phyloP scores from a whole-genome alignment of 176 grass and related monocot genomes.

The Rhynchospora breviuscula region DNA sequence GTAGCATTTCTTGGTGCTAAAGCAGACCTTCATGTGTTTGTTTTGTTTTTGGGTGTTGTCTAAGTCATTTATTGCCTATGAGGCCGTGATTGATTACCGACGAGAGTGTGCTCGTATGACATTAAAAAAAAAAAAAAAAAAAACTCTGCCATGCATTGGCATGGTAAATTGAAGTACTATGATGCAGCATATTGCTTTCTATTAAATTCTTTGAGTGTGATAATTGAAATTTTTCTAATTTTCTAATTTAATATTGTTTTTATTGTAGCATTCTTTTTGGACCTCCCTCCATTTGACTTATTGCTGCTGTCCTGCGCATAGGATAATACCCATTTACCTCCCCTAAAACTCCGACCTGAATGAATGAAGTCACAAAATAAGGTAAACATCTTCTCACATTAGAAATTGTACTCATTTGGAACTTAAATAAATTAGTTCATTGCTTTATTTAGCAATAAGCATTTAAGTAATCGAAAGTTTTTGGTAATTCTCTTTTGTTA shows the following conservation, averaged over 20 bases:
- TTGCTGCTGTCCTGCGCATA: not conserved
- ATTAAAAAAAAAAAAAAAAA: not conserved
- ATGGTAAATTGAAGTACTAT: not conserved
- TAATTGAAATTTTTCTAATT: not conserved
- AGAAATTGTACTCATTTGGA: not conserved
- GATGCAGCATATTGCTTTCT: not conserved
- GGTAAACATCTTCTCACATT: not conserved
- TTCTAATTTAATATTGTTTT: not conserved
- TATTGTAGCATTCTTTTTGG: not conserved
- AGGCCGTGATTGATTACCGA: not conserved
- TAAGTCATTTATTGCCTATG: not conserved
- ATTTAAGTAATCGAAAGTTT: not conserved
- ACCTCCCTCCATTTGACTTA: not conserved
- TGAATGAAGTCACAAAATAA: not conserved
- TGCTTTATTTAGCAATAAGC: not conserved
- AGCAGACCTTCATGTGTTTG: not conserved
- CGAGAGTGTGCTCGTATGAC: not conserved
- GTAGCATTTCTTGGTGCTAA: not conserved
- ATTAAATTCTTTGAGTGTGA: not conserved
- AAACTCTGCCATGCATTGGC: not conserved
- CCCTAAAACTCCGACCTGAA: not conserved
- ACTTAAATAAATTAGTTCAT: conserved; percentile 1
- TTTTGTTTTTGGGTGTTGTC: not conserved
- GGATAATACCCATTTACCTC: not conserved
- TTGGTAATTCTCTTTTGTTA: not conserved